These are phyloP conservation scores for Aureobasidium pullulans DNA, from an alignment of 2,329 filamentous ascomycete genomes.

Conservation along the genomic window DNA sequence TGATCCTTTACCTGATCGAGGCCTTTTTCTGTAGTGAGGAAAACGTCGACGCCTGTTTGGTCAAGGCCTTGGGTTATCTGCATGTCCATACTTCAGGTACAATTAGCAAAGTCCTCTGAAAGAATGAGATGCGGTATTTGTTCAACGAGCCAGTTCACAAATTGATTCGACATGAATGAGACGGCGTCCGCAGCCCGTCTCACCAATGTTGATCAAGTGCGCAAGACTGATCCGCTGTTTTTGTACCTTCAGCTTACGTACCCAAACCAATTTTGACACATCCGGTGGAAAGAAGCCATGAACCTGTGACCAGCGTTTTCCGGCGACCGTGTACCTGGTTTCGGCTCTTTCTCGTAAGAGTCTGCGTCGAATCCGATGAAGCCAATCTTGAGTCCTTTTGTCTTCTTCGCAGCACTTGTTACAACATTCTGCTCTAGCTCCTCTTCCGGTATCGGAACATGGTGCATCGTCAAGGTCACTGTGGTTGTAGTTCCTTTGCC, in stretches of 20 bases:
- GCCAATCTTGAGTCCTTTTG: neutral
- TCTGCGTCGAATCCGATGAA: constrained; percentile 10
- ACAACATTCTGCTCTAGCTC: constrained; percentile 10
- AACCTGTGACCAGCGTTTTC: constrained; percentile 7
- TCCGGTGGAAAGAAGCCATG: constrained; percentile 10
- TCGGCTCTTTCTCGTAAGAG: neutral
- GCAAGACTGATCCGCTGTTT: too few species aligned
- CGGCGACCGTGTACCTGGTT: neutral
- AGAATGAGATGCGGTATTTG: too few species aligned
- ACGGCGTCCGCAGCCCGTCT: too few species aligned
- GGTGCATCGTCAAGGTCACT: neutral
- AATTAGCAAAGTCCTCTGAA: too few species aligned
- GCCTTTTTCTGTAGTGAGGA: constrained; percentile 11
- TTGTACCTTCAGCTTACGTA: too few species aligned
- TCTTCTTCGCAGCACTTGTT: neutral
- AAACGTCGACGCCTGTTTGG: neutral
- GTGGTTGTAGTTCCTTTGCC: constrained; percentile 42
- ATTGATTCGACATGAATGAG: too few species aligned
- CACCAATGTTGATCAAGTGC: too few species aligned
- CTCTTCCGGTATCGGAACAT: neutral
- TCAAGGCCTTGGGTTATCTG: neutral
- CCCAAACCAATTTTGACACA: constrained; percentile 12
- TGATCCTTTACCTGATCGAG: neutral
- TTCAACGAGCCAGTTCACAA: too few species aligned
- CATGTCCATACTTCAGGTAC: constrained; percentile 1